Evolutionary conservation across 2,329 filamentous ascomycete species (phyloP).

Genomic region (Leptoxyphium fumago): DNA sequence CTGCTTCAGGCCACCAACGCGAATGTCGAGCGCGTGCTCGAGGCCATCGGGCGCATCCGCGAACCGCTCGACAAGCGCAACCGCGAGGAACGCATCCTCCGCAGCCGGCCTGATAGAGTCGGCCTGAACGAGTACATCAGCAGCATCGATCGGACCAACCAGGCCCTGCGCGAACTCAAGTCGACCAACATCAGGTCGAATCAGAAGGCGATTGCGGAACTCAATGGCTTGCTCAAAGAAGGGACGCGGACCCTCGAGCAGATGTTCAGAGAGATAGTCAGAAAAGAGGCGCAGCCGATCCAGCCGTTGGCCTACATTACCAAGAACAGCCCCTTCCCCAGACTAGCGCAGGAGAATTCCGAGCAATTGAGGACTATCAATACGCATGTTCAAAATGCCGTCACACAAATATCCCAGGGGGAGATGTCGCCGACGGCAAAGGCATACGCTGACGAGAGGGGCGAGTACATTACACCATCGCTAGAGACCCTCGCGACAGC

Average conservation of each 20-base stretch:
- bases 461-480: constrained; percentile 69
- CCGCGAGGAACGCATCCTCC: constrained; percentile 81
- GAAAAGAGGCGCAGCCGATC: constrained; percentile 63
- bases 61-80: constrained; percentile 88
- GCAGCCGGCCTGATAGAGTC: constrained; percentile 58
- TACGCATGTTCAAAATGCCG: constrained; percentile 23
- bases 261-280: constrained; percentile 65
- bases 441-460: constrained; percentile 74
- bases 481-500: constrained; percentile 78
- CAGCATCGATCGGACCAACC: constrained; percentile 77
- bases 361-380: constrained; percentile 68
- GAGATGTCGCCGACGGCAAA: constrained; percentile 46
- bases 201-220: constrained; percentile 71
- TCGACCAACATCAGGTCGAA: constrained; percentile 85
- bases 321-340: constrained; percentile 62
- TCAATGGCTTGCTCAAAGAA: constrained; percentile 60
- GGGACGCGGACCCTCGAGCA: constrained; percentile 74
- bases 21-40: constrained; percentile 76
- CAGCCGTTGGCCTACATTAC: constrained; percentile 89
- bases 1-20: constrained; percentile 73
- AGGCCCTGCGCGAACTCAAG: constrained; percentile 70
- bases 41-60: constrained; percentile 74
- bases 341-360: constrained; percentile 60
- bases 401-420: constrained; percentile 10
- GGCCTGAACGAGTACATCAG: constrained; percentile 74